These are phyloP conservation scores for Aquilaria yunnanensis DNA, from an alignment of 345 rosid genomes.

Conservation along the genomic window DNA sequence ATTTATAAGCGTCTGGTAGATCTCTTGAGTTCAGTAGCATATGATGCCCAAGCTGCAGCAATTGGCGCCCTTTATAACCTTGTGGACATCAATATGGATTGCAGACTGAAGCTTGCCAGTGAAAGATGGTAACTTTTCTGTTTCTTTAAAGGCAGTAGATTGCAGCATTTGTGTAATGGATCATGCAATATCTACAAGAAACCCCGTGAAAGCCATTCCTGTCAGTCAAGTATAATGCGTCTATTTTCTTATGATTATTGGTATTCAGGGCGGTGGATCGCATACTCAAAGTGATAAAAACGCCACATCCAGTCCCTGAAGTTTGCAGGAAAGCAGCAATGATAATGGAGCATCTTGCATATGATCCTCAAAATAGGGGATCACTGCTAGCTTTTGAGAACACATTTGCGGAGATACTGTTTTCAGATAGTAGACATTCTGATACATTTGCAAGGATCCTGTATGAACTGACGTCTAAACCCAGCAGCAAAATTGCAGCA, in stretches of 20 bases:
- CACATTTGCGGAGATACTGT: conserved; percentile 83
- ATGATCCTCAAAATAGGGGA: conserved; percentile 88
- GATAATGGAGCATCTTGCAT: conserved; percentile 85
- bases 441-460: conserved; percentile 92
- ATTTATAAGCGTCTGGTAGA: conserved; percentile 86
- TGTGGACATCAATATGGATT: conserved; percentile 92
- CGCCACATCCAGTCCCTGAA: conserved; percentile 91
- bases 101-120: conserved; percentile 91
- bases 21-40: conserved; percentile 66
- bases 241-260: neutral
- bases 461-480: conserved; percentile 82
- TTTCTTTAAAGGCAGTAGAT: neutral
- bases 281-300: conserved; percentile 70
- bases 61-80: conserved; percentile 96
- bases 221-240: neutral
- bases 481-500: conserved; percentile 75
- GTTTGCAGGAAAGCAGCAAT: conserved; percentile 93
- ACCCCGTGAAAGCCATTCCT: neutral
- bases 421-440: conserved; percentile 76
- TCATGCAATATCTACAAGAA: too few relatives aligned
- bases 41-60: conserved; percentile 96
- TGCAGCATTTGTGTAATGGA: neutral
- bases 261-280: conserved; percentile 88
- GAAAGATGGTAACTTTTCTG: conserved; percentile 70
- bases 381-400: conserved; percentile 77